A percentile compares a stretch with the other conserved stretches of the same genome.
Conservation (phyloP, 2,329 filamentous ascomycete genomes). For the Fusarium secorum region DNA sequence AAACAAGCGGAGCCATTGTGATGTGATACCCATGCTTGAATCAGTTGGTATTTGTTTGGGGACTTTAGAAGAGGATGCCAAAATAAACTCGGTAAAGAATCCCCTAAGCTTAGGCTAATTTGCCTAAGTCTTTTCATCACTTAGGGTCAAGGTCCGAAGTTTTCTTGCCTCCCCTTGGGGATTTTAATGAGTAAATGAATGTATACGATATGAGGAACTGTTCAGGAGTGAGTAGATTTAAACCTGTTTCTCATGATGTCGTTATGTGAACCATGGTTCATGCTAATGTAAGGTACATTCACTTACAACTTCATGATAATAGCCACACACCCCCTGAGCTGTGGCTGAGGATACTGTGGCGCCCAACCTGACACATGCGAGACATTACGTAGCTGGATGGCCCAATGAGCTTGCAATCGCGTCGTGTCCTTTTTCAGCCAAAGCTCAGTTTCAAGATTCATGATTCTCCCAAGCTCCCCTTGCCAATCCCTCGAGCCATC, state of each 20-base stretch:
- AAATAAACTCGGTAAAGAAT: not conserved
- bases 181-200: fast-evolving
- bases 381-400: conserved; percentile 35
- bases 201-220: fast-evolving
- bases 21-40: not conserved
- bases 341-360: conserved; percentile 8
- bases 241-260: not conserved
- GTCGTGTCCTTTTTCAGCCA: conserved; percentile 45
- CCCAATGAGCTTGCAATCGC: conserved; percentile 44
- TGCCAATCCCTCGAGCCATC: conserved; percentile 28
- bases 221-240: too few relatives aligned
- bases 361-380: conserved; percentile 13
- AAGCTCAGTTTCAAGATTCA: conserved; percentile 36
- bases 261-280: not conserved
- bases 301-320: not conserved
- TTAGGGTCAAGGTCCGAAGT: not conserved
- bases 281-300: not conserved
- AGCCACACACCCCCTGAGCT: conserved; percentile 2
- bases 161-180: not conserved
- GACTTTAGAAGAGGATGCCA: not conserved
- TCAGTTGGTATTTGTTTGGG: not conserved
- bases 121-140: not conserved
- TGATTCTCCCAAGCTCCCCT: conserved; percentile 36
- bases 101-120: not conserved
- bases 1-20: not conserved